phyloP scores from a whole-genome alignment of 768 basidiomycete genomes.

The Cystofilobasidium bisporidii region DNA sequence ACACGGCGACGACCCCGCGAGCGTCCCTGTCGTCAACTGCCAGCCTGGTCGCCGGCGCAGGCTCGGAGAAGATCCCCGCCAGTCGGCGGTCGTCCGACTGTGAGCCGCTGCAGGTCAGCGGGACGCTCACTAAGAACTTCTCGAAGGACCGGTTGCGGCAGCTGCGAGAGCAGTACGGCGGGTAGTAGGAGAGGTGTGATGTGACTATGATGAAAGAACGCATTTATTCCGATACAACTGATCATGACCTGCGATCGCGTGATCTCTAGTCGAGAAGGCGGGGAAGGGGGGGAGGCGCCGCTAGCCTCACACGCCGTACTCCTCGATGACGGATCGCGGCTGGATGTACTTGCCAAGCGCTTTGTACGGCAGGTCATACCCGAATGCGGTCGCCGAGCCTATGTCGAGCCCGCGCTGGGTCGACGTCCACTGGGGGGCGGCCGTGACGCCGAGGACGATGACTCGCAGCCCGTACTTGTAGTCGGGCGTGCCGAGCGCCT shows the following conservation, averaged over 20 bases:
- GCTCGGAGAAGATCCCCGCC: too few species aligned
- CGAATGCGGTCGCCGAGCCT: background rate
- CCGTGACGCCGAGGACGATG: background rate
- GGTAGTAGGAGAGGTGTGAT: too few species aligned
- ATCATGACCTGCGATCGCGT: too few species aligned
- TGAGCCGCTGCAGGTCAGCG: background rate
- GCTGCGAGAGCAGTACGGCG: background rate
- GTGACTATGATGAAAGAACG: too few species aligned
- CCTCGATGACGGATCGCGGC: background rate
- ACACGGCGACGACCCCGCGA: background rate
- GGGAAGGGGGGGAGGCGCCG: too few species aligned
- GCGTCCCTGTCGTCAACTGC: background rate
- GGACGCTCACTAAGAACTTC: background rate
- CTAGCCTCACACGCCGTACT: background rate
- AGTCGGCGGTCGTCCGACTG: background rate
- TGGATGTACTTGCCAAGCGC: background rate
- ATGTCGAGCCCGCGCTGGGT: background rate
- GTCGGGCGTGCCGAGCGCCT: conserved; percentile 53
- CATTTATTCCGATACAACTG: too few species aligned
- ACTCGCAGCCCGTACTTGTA: background rate
- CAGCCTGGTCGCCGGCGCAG: background rate
- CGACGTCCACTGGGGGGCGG: background rate
- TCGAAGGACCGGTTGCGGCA: background rate
- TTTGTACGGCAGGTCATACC: background rate
- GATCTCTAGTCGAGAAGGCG: too few species aligned